Base-by-base conservation (phyloP, 2,329 filamentous ascomycete species). In the Sclerotinia glacialis region DNA sequence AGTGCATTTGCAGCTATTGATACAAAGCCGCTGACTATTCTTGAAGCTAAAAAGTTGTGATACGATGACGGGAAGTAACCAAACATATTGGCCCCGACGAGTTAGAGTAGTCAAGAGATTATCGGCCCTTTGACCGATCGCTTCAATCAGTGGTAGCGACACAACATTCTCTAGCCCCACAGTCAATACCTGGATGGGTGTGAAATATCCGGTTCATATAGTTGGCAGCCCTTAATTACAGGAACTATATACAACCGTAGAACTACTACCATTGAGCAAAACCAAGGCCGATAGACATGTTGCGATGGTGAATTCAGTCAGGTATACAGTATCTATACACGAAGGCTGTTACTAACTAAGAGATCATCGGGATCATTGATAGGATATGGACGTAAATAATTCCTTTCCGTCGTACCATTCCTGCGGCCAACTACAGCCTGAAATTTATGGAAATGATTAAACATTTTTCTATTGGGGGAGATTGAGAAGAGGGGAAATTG, bases 61-160 rank as follows among this genome's bases (percentile, higher is more conserved):
- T 34, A 34, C 7, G 31, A 34, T 34, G 31, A 34, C 31, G 77
- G 74, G 2, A 67, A 70, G 7, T 70, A 71, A 8, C 74, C 76
- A 78, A 78, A 79, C 3, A 78, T 72, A 52, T 79, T 79, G 64
- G n/a, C n/a, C n/a, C n/a, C n/a, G n/a, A n/a, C 71, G 28, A 79
- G 72, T 0, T 75, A 42, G 2, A 76, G 53, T 65, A 79, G 73
- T 2, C 77, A 74, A 5, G 76, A 8, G 1, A 79, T 70, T 16
- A 79, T 76, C 0, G 77, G 78, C 21, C 77, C 72, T 34, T 60
- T 79, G 78, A 2, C 78, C 78, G 14, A 75, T 59, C 21, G 73
- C 68, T 11, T 74, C 71, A 73, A 74, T 75, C 53, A 76, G 47
- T 5, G 75, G 74, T 0, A 77, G 71, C 75, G 75, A 77, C 49